Percentiles rank a stretch among this genome's conserved stretches.
These are phyloP conservation scores for Paecilomyces sp. DNA, from an alignment of 2,329 filamentous ascomycete species.

Conservation along the genomic window DNA sequence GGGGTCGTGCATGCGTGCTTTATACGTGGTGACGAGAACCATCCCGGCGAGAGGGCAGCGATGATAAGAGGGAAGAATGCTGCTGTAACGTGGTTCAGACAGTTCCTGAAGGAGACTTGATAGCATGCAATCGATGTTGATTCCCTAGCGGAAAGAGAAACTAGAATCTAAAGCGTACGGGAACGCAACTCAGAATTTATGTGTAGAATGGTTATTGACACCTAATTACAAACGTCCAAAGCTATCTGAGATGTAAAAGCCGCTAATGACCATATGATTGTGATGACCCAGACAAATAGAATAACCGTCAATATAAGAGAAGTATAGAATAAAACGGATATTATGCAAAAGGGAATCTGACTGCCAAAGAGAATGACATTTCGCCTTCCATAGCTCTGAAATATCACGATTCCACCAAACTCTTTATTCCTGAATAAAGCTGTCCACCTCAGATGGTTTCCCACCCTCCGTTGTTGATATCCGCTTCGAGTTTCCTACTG, in stretches of 20 bases:
- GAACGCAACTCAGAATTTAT: not conserved
- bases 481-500: conserved; percentile 80
- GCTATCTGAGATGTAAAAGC: not conserved
- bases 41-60: conserved; percentile 35
- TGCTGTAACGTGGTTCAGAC: conserved; percentile 40
- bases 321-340: not conserved
- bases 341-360: not conserved
- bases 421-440: not conserved
- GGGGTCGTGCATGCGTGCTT: conserved; percentile 43
- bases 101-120: conserved; percentile 3
- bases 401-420: not conserved
- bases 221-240: not conserved
- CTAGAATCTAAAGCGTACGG: too few relatives aligned
- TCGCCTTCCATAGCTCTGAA: not conserved
- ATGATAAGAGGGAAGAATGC: conserved; percentile 44
- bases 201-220: not conserved
- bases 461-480: conserved; percentile 97
- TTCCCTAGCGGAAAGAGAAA: too few relatives aligned
- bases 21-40: conserved; percentile 34
- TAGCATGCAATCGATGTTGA: too few relatives aligned
- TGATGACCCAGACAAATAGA: not conserved
- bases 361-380: not conserved
- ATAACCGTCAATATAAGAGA: not conserved
- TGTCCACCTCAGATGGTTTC: conserved; percentile 51
- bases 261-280: not conserved